Evolutionary conservation across 2,329 filamentous ascomycete genomes (phyloP).

Genomic region (Fusarium clavum): DNA sequence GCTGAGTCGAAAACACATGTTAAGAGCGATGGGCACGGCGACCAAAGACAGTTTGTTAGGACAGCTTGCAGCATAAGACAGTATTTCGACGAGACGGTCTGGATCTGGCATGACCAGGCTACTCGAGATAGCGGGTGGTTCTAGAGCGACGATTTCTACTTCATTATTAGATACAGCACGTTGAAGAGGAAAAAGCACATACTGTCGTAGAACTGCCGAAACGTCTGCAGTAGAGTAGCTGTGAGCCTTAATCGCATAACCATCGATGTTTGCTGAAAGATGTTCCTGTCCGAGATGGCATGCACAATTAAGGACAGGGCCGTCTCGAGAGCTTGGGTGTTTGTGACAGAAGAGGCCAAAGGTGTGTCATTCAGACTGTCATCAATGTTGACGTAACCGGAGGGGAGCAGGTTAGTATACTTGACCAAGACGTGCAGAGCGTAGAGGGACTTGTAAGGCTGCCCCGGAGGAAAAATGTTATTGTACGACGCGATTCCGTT

Average conservation of each 20-base stretch:
- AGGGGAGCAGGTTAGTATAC: conserved; percentile 64
- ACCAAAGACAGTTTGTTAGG: conserved; percentile 42
- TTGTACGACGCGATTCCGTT: conserved; percentile 63
- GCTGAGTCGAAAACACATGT: conserved; percentile 48
- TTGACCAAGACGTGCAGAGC: conserved; percentile 74
- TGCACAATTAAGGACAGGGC: conserved; percentile 67
- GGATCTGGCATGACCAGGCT: conserved; percentile 35
- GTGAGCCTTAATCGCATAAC: conserved; percentile 46
- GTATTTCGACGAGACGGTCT: conserved; percentile 43
- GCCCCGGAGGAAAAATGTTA: conserved; percentile 74
- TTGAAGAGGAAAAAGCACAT: conserved; percentile 9
- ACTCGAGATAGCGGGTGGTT: conserved; percentile 12
- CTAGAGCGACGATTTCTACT: conserved; percentile 30
- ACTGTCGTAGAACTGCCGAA: conserved; percentile 47
- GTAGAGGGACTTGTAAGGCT: conserved; percentile 80
- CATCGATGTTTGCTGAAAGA: conserved; percentile 56
- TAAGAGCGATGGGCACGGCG: conserved; percentile 45
- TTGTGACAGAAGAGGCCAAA: conserved; percentile 40
- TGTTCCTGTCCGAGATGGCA: conserved; percentile 68
- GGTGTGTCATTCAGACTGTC: neutral
- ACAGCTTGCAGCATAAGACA: conserved; percentile 42
- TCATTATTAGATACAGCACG: conserved; percentile 12
- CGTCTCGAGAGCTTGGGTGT: conserved; percentile 54
- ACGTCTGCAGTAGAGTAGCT: conserved; percentile 46
- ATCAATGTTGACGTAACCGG: conserved; percentile 23